Evolutionary conservation across 2,329 filamentous ascomycete species (phyloP).

Genomic region (Pseudogymnoascus sp.): DNA sequence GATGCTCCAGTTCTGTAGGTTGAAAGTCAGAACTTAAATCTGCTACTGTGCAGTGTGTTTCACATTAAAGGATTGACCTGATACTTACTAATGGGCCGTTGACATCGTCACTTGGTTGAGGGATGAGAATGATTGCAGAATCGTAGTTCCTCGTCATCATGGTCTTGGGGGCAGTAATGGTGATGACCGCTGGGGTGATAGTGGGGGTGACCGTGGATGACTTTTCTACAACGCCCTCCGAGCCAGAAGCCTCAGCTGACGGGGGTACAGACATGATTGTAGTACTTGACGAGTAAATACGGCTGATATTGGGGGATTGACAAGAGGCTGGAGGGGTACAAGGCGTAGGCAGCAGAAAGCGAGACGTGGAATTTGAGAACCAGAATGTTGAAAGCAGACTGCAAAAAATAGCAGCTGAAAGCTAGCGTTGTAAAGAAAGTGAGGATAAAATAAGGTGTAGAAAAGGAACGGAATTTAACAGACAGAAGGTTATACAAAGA

Average conservation of each 20-base stretch:
- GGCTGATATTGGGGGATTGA: not conserved
- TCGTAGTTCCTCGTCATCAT: not conserved
- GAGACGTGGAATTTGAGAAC: not conserved
- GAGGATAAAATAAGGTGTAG: not conserved
- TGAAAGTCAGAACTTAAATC: conserved; percentile 12
- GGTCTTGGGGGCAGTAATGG: not conserved
- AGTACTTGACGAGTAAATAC: conserved; percentile 11
- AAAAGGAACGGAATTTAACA: not conserved
- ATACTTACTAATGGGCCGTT: conserved; percentile 30
- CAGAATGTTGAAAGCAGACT: not conserved
- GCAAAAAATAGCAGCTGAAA: not conserved
- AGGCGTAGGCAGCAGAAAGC: not conserved
- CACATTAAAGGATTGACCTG: not conserved
- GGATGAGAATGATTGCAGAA: conserved; percentile 30
- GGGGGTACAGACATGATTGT: conserved; percentile 14
- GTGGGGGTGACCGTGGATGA: not conserved
- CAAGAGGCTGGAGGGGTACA: not conserved
- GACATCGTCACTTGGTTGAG: conserved; percentile 29
- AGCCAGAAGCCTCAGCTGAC: not conserved
- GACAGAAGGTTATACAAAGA: not conserved
- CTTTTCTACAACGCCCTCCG: not conserved
- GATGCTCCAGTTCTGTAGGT: conserved; percentile 29
- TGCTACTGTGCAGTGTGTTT: not conserved
- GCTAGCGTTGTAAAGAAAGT: not conserved
- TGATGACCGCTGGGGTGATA: not conserved